Conservation (phyloP, 805 yeast genomes). For the Candida chauliodis region DNA sequence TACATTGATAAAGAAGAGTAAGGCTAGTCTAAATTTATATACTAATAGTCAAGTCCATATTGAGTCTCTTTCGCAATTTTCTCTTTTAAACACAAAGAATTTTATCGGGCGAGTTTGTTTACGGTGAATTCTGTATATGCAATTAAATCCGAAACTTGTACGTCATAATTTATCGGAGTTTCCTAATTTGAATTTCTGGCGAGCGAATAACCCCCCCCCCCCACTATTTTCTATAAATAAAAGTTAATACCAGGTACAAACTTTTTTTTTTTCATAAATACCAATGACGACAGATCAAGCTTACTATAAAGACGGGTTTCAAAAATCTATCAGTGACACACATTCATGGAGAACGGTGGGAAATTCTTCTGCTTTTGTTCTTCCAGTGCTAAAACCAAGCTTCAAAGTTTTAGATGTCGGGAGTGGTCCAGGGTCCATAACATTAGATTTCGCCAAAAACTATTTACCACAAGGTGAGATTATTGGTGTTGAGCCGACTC, state of each 20-base stretch:
- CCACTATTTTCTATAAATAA: not conserved
- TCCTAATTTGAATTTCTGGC: not conserved
- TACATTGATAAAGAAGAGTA: too few relatives aligned
- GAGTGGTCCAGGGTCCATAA: slow-evolving; percentile 42
- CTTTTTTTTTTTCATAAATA: too few relatives aligned
- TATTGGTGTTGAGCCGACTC: slow-evolving; percentile 30
- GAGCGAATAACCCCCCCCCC: not conserved
- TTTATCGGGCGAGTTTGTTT: too few relatives aligned
- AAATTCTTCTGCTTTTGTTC: slow-evolving; percentile 23
- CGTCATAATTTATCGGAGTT: not conserved
- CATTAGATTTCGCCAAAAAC: slow-evolving; percentile 26
- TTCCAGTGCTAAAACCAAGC: slow-evolving; percentile 22
- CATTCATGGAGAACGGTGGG: slow-evolving; percentile 33
- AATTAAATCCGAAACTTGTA: too few relatives aligned
- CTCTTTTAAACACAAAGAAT: too few relatives aligned
- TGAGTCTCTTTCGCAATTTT: too few relatives aligned
- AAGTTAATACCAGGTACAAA: too few relatives aligned
- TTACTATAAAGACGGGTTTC: slow-evolving; percentile 22
- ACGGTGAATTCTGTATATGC: too few relatives aligned
- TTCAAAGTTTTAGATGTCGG: slow-evolving; percentile 37
- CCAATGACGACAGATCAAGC: slow-evolving; percentile 16
- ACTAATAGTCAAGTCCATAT: too few relatives aligned
- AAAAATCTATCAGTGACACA: slow-evolving; percentile 20
- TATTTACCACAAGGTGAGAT: slow-evolving; percentile 24
- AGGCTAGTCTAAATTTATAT: too few relatives aligned